Base-by-base conservation (phyloP, 257 asterid genomes). In the Gentiana macrophylla region DNA sequence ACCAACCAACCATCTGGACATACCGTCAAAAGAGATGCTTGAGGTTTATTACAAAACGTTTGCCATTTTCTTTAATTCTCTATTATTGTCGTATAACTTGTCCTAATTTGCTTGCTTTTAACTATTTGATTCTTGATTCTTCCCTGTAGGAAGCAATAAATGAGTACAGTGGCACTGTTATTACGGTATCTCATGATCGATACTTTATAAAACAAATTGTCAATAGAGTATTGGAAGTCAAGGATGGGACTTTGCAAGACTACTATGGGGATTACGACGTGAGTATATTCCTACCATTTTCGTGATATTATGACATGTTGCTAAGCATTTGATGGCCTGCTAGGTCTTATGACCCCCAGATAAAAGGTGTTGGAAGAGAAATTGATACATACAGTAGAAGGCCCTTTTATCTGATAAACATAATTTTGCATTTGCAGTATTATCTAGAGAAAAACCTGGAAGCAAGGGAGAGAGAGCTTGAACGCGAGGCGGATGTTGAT, bases 21-120 rank as follows among this genome's bases (percentile, higher is more conserved):
- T 91, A 61, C 95, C 98, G 32, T 82, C 98, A 4, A 91, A 91
- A 76, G 98, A 91, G 80, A 91, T 91, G 98, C 98, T 91, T 34
- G 98, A 91, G 94, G 98, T 86, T 70, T 38, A 24, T 24, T 41
- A 41, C 8, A 41, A 10, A 41, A 10, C 54, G 45, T 33, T 60
- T 47, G 10, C 43, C 38, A 24, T 35, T 11, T 6, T 50, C 3
- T 52, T 7, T 8, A 3, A 9, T 43, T 32, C 1, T 55, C 53
- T 12, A 35, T 45, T 44, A 34, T 6, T 60, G 11, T 13, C 45
- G 5, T 36, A 8, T 43, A 24, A 24, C 24, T 49, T 15, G 51
- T 35, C n/a, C 52, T 8, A 24, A 24, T 45, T 32, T 61, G 34
- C 49, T 15, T 48, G 35, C 2, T 59, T 6, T 1, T 47, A 2